Evolutionary conservation across 768 basidiomycete genomes (phyloP), one percentile per base, ranked within the genome.

Genomic region (Chalciporus pseudorubinellus): DNA sequence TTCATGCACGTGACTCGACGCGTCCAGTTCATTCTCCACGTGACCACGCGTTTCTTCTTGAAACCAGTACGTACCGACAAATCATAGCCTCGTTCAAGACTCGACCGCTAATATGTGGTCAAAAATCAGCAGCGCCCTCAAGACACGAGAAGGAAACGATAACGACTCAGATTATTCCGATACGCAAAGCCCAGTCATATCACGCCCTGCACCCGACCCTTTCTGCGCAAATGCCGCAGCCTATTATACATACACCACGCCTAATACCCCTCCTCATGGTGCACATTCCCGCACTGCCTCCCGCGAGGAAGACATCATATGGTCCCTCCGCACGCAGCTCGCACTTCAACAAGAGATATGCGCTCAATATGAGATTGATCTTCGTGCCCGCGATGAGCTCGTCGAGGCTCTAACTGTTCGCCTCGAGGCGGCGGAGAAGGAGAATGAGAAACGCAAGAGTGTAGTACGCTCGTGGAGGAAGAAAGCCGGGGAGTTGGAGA

Each of bases 171-270:
- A 61, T 29, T 50, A 58, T 33, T 54, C 55, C 4, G 59, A 56
- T 26, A 22, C 48, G 28, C 53, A 52, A 39, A n/a, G n/a, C 47
- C 55, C 42, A 77, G 77, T 47, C 43, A 14, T 52, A 38, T 63
- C 66, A 19, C 66, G 71, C 39, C 72, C 75, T 6, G 74, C 76
- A 57, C 84, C 86, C 7, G 88, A 90, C 63, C 88, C 88, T 3
- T 90, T 91, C 69, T 79, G 81, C 43, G 81, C 80, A 2, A 74
- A 87, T 55, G 85, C 87, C 18, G 84, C 75, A 26, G 87, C 88
- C 0, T 90, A 89, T 62, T 90, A 88, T 61, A 86, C 85, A 0
- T 85, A 87, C 1, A 85, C 86, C 52, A 81, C 82, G 21, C 86
- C 88, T 0, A 74, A 77, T 0, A 85, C 87, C 0, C 86, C 88